A percentile compares a stretch with the other conserved stretches of the same genome.
Evolutionary conservation across 352 stramenopile species (phyloP).

Genomic region (Thalassiosira delicatula): DNA sequence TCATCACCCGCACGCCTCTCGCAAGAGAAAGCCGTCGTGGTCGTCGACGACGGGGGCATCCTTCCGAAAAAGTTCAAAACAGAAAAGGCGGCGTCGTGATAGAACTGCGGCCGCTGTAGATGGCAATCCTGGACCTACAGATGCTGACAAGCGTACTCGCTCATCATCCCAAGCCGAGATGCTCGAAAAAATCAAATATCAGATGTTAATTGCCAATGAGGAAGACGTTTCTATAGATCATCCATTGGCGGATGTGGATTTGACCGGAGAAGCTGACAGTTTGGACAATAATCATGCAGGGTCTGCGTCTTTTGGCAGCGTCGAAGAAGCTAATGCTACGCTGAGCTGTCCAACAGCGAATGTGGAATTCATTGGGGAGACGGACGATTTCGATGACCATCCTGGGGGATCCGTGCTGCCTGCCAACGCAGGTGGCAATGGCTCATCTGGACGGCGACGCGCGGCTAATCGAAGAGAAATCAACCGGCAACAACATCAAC

Average conservation of each 20-base stretch:
- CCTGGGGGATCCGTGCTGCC: background rate
- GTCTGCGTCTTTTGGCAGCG: constrained; percentile 7
- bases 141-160: too few species aligned
- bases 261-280: too few species aligned
- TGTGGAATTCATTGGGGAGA: constrained; percentile 48
- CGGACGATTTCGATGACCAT: constrained; percentile 40
- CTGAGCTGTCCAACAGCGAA: constrained; percentile 11
- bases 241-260: too few species aligned
- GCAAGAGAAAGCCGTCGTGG: constrained; percentile 34
- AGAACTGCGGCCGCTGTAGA: too few species aligned
- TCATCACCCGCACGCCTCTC: constrained; percentile 46
- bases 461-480: constrained; percentile 6
- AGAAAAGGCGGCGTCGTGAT: constrained; percentile 11
- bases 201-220: too few species aligned
- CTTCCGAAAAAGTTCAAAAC: too few species aligned
- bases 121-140: too few species aligned
- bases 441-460: background rate
- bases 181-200: too few species aligned
- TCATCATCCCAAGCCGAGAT: too few species aligned
- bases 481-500: background rate
- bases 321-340: background rate
- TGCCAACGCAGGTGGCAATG: background rate
- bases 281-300: too few species aligned
- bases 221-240: too few species aligned
- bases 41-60: background rate